A percentile compares a stretch with the other conserved stretches of the same genome.
Conservation (phyloP, 2,329 filamentous ascomycete species). For the Fusarium humuli region DNA sequence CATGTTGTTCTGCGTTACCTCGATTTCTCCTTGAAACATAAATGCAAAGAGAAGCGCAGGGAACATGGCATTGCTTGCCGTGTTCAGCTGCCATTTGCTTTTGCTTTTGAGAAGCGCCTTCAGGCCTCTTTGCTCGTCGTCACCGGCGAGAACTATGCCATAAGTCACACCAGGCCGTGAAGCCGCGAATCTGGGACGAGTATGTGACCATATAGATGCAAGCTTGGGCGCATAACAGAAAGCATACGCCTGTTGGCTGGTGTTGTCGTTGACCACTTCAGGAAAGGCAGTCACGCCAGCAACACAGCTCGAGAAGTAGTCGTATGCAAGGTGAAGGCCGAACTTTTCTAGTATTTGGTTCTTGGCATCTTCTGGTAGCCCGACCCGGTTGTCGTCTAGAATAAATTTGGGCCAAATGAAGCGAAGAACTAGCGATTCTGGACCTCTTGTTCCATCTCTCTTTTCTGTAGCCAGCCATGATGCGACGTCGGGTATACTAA, state of each 20-base stretch:
- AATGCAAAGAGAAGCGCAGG: constrained; percentile 51
- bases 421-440: constrained; percentile 47
- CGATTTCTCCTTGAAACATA: constrained; percentile 51
- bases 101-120: constrained; percentile 39
- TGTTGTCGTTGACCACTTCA: neutral
- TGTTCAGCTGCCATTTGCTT: constrained; percentile 45
- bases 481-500: constrained; percentile 10
- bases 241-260: constrained; percentile 44
- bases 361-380: constrained; percentile 40
- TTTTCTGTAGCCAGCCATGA: constrained; percentile 44
- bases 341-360: constrained; percentile 45
- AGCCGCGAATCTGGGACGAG: constrained; percentile 17
- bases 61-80: constrained; percentile 51
- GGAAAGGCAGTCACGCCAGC: constrained; percentile 50
- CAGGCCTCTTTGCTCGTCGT: constrained; percentile 43
- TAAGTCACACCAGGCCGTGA: constrained; percentile 41
- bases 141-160: constrained; percentile 49
- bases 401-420: constrained; percentile 47
- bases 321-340: constrained; percentile 48
- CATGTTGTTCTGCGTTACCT: constrained; percentile 49
- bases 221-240: constrained; percentile 55
- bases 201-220: constrained; percentile 53
- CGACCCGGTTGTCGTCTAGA: constrained; percentile 38
- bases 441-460: constrained; percentile 5
- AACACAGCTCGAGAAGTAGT: constrained; percentile 51